Percentiles rank a stretch among this genome's conserved stretches.
Evolutionary conservation across 805 yeast species (phyloP).

Genomic region (Cyberlindnera xishuangbannaensis): DNA sequence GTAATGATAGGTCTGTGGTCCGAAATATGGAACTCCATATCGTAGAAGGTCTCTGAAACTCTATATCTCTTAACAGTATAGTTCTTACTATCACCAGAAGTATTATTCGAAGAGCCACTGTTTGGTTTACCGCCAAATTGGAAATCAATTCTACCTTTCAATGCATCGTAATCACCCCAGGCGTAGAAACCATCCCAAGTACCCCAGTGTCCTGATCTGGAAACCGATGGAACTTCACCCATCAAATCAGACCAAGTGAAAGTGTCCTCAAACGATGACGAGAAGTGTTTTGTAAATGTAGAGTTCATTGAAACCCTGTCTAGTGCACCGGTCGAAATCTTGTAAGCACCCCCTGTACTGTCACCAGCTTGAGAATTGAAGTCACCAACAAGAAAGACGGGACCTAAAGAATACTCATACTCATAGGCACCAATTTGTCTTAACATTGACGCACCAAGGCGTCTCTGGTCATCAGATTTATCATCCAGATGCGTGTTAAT

Average conservation of each 20-base stretch:
- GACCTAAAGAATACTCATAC: slow-evolving; percentile 25
- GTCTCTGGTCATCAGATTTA: slow-evolving; percentile 27
- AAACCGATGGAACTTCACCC: slow-evolving; percentile 19
- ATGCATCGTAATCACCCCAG: slow-evolving; percentile 14
- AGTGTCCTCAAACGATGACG: slow-evolving; percentile 8
- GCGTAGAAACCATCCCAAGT: slow-evolving; percentile 38
- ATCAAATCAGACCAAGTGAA: slow-evolving; percentile 28
- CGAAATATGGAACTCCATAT: slow-evolving; percentile 30
- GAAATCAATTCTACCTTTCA: slow-evolving; percentile 35
- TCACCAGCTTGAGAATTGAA: slow-evolving; percentile 30
- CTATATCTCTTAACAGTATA: slow-evolving; percentile 15
- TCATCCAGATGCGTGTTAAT: slow-evolving; percentile 40
- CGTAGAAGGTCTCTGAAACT: slow-evolving; percentile 32
- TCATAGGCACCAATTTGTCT: slow-evolving; percentile 33
- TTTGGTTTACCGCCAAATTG: slow-evolving; percentile 27
- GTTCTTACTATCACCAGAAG: no score
- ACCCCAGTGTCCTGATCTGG: slow-evolving; percentile 30
- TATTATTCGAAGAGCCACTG: slow-evolving; percentile 1
- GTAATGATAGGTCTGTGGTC: slow-evolving; percentile 39
- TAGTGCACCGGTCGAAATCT: slow-evolving; percentile 6
- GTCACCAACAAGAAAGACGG: slow-evolving; percentile 39
- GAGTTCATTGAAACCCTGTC: slow-evolving; percentile 16
- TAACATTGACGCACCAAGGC: slow-evolving; percentile 11
- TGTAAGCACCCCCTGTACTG: slow-evolving; percentile 9
- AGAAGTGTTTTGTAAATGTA: slow-evolving; percentile 18